Percentiles rank a stretch among this genome's conserved stretches.
These are phyloP conservation scores for Nannochloropsis gaditana DNA, from an alignment of 108 stramenopile genomes.

Conservation along the genomic window DNA sequence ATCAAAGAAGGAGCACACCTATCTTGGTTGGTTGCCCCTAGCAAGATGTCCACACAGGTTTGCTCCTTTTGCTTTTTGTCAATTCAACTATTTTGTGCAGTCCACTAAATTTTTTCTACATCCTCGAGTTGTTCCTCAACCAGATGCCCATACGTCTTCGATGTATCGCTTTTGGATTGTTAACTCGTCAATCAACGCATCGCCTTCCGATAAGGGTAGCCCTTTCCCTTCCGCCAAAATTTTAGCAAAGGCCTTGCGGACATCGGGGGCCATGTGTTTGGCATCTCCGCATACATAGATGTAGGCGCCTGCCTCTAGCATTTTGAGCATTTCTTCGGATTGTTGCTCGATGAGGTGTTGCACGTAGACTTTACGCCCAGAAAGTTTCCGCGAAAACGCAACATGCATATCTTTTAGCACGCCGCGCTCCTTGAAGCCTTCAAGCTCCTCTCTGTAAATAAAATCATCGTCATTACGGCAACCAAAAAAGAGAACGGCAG, in stretches of 20 bases:
- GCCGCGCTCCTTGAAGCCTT: neutral
- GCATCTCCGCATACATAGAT: conserved; percentile 9
- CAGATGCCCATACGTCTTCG: conserved; percentile 16
- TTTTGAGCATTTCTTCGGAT: neutral
- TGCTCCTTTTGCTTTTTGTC: too few species aligned
- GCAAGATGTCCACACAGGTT: too few species aligned
- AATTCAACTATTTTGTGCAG: too few species aligned
- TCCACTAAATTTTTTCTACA: too few species aligned
- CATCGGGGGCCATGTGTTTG: neutral
- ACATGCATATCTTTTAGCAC: neutral
- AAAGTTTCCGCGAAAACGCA: neutral
- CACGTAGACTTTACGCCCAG: neutral
- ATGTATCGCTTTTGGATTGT: neutral
- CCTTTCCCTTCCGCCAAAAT: neutral
- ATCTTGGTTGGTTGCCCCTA: too few species aligned
- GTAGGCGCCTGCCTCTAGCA: neutral
- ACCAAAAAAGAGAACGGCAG: conserved; percentile 10
- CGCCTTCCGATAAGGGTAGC: neutral
- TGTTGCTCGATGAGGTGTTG: neutral
- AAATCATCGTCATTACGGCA: neutral
- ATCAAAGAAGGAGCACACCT: too few species aligned
- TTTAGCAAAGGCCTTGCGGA: neutral
- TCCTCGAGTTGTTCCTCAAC: neutral
- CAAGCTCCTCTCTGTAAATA: neutral
- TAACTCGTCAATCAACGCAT: neutral